A percentile compares a stretch with the other conserved stretches of the same genome.
phyloP scores from a whole-genome alignment of 176 grass and related monocot genomes.

The Melocanna baccifera region DNA sequence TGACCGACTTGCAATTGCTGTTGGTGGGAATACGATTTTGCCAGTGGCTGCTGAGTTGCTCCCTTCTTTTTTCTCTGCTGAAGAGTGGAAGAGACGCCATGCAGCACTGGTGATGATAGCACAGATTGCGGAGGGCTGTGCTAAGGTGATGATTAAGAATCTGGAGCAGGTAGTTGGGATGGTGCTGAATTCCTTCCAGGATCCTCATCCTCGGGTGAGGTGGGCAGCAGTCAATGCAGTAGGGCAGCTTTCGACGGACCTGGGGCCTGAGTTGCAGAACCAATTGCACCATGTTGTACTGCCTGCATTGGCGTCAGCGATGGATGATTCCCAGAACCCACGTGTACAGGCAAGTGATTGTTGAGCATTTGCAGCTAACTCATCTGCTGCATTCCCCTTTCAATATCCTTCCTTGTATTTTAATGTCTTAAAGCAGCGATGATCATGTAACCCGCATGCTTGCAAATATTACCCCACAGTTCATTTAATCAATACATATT shows the following conservation, averaged over 20 bases:
- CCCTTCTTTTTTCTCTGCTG: slow-evolving; percentile 56
- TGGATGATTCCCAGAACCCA: slow-evolving; percentile 97
- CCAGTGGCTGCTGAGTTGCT: slow-evolving; percentile 81
- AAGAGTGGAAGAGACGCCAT: slow-evolving; percentile 86
- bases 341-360: slow-evolving; percentile 76
- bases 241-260: slow-evolving; percentile 91
- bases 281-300: slow-evolving; percentile 72
- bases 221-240: slow-evolving; percentile 95
- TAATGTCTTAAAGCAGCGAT: slow-evolving; percentile 8
- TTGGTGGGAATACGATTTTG: slow-evolving; percentile 85
- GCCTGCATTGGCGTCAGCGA: slow-evolving; percentile 72
- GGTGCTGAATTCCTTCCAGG: slow-evolving; percentile 80
- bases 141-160: slow-evolving; percentile 95
- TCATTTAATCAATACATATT: background rate
- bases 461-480: background rate
- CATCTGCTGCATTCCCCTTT: slow-evolving; percentile 6
- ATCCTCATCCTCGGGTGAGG: slow-evolving; percentile 87
- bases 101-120: slow-evolving; percentile 76
- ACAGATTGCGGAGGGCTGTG: slow-evolving; percentile 94
- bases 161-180: slow-evolving; percentile 94
- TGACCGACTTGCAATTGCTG: slow-evolving; percentile 79
- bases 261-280: slow-evolving; percentile 89
- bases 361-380: background rate
- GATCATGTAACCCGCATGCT: background rate
- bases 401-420: background rate